Base-by-base conservation (phyloP, 1,284 basidiomycete genomes). In the Ceratobasidium theobromae region DNA sequence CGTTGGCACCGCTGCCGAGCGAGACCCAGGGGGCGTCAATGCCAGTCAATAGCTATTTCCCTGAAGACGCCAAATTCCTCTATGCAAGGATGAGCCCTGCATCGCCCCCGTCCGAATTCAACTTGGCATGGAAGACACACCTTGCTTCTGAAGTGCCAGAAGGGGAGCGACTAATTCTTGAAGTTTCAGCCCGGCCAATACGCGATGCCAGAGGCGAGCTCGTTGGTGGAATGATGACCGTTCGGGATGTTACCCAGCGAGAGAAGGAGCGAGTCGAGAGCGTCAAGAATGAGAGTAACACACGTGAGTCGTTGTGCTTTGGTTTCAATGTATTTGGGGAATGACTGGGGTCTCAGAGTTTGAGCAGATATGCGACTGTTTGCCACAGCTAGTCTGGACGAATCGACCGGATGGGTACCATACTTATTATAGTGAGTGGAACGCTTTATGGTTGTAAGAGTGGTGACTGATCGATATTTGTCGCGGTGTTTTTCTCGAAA, bases 281-380 rank as follows among this genome's bases (percentile, higher is more conserved):
- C 35, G 57, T 49, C 27, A 48, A 27, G 18, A 25, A 30, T 38
- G 57, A 60, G 18, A 60, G 57, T 18, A 40, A 60, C 25, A 23
- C 28, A n/a, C 57, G 57, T 60, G 33, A 25, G 57, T 60, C 9
- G 30, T 27, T 60, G 23, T 12, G 6, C 11, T 35, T 58, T 9
- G 30, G 3, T 25, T 6, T 51, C 27, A 14, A 8, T 6, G 27
- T 38, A 38, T 38, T 38, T n/a, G n/a, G n/a, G n/a, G n/a, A n/a
- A n/a, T n/a, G n/a, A n/a, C n/a, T n/a, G n/a, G n/a, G n/a, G n/a
- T n/a, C n/a, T n/a, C n/a, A 62, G 58, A 62, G 33, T 62, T 62
- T 33, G 58, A 62, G 25, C 58, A 52, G 33, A 62, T 62, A 25
- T 62, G 58, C 35, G 58, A 62, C 21, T 62, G 58, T 41, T 35